A percentile compares a stretch with the other conserved stretches of the same genome.
Evolutionary conservation across 345 rosid species (phyloP).

Genomic region (Heritiera fomes): DNA sequence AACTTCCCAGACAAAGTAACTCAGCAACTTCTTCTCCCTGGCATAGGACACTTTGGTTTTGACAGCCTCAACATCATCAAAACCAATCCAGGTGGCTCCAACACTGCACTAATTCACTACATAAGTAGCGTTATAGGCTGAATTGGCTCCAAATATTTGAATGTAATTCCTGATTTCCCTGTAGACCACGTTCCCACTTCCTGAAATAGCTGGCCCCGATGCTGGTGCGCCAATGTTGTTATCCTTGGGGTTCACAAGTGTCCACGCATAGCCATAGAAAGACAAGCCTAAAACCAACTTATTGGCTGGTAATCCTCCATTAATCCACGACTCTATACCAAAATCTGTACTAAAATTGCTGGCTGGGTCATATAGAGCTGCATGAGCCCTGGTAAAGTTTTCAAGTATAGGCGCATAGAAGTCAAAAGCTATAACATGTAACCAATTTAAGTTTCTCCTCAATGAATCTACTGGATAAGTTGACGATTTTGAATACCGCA

Average conservation of each 20-base stretch:
- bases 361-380: constrained; percentile 30
- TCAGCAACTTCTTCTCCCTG: no score
- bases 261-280: constrained; percentile 26
- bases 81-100: no score
- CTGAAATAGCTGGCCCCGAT: no score
- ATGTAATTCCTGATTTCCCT: constrained; percentile 21
- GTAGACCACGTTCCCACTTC: constrained; percentile 15
- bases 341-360: not conserved
- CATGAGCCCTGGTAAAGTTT: constrained; percentile 21
- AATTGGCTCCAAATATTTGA: no score
- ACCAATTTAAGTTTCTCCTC: constrained; percentile 25
- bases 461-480: constrained; percentile 25
- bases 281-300: constrained; percentile 25
- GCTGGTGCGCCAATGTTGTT: constrained; percentile 7
- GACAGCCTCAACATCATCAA: no score
- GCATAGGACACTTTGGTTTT: no score
- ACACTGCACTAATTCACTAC: no score
- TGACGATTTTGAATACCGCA: not conserved
- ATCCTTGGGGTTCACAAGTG: not conserved
- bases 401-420: constrained; percentile 20
- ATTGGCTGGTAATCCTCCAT: constrained; percentile 24
- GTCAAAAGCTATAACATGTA: constrained; percentile 19
- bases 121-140: no score
- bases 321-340: constrained; percentile 24
- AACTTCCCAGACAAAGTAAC: no score